Percentiles rank a stretch among this genome's conserved stretches.
These are phyloP conservation scores for Apiotrichum mycotoxinovorans DNA, from an alignment of 1,284 basidiomycete species.

Conservation along the genomic window DNA sequence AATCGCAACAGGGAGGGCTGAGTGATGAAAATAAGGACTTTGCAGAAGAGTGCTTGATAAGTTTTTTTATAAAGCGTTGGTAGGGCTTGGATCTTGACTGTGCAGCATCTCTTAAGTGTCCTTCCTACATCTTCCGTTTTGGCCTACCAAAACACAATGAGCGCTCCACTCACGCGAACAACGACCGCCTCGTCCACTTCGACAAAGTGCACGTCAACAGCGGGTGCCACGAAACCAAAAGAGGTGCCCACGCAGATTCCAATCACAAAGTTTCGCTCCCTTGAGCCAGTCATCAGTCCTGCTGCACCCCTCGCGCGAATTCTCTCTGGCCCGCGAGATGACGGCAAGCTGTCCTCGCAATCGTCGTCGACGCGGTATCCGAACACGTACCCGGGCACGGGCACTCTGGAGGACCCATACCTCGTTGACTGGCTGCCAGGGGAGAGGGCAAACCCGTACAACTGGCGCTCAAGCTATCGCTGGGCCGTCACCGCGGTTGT, in stretches of 20 bases:
- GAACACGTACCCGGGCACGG: constrained; percentile 26
- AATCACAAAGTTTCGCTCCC: constrained; percentile 6
- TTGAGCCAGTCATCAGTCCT: constrained; percentile 54
- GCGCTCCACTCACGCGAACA: not conserved
- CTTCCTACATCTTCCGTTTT: too few species aligned
- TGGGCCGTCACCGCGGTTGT: constrained; percentile 32
- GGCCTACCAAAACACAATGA: not conserved
- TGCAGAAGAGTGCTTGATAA: too few species aligned
- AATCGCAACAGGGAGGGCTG: too few species aligned
- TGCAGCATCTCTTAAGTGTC: too few species aligned
- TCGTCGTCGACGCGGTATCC: not conserved
- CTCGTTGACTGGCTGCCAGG: constrained; percentile 53
- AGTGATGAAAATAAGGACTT: too few species aligned
- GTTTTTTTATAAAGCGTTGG: too few species aligned
- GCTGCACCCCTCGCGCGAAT: constrained; percentile 14
- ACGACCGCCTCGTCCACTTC: not conserved
- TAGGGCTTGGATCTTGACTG: too few species aligned
- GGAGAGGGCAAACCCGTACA: constrained; percentile 63
- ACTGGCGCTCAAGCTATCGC: constrained; percentile 57
- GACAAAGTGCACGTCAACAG: not conserved
- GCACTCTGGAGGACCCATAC: constrained; percentile 30
- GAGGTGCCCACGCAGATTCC: too few species aligned
- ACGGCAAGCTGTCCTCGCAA: not conserved
- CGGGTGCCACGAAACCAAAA: not conserved
- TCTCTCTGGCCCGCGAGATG: constrained; percentile 4